phyloP scores from a whole-genome alignment of 331 rosid species.

The Spiraea crenata region DNA sequence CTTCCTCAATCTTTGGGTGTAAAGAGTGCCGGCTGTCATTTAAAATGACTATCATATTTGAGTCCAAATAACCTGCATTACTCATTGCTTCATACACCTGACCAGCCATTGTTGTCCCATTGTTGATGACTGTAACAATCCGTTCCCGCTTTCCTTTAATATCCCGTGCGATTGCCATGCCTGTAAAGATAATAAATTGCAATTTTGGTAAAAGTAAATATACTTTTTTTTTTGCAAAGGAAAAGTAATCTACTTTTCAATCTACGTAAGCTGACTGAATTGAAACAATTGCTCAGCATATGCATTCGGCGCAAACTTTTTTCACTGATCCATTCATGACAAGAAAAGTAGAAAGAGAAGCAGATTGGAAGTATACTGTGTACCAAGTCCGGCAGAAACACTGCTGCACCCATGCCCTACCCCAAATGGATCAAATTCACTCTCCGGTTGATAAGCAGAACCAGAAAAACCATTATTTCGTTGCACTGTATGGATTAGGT shows the following conservation, averaged over 20 bases:
- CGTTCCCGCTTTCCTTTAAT: constrained; percentile 80
- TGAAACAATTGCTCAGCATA: neutral
- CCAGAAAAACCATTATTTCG: constrained; percentile 77
- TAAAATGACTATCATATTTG: constrained; percentile 81
- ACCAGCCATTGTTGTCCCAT: constrained; percentile 82
- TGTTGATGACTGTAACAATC: constrained; percentile 74
- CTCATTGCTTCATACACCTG: constrained; percentile 92
- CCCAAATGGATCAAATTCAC: constrained; percentile 89
- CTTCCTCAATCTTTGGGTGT: constrained; percentile 69
- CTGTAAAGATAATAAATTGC: constrained; percentile 32
- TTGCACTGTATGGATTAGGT: constrained; percentile 56
- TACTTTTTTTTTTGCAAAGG: too few relatives aligned
- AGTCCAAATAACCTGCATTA: constrained; percentile 87
- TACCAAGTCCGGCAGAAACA: constrained; percentile 97
- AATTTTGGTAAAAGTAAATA: too few relatives aligned
- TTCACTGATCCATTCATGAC: neutral
- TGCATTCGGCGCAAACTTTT: neutral
- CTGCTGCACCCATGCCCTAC: constrained; percentile 96
- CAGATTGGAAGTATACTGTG: constrained; percentile 21
- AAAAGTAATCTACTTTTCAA: neutral
- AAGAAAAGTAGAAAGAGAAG: neutral
- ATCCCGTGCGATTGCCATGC: constrained; percentile 95
- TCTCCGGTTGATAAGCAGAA: constrained; percentile 62
- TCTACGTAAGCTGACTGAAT: neutral
- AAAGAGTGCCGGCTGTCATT: constrained; percentile 87